Base-by-base conservation (phyloP, 352 stramenopile genomes). In the Phytophthora litchii region DNA sequence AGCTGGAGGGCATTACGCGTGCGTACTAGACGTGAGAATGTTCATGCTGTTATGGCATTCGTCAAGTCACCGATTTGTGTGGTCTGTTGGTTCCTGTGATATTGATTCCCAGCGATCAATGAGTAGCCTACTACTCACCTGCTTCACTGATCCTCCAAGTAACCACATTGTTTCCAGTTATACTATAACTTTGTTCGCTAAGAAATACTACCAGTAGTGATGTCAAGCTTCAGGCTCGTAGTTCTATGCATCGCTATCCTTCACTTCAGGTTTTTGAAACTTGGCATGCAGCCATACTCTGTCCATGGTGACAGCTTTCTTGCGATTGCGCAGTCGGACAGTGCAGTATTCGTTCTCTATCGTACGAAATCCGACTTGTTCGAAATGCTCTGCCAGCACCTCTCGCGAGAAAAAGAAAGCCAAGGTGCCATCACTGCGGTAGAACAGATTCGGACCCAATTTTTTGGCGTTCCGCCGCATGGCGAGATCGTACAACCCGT, bases 401-500 rank as follows among this genome's bases (percentile, higher is more conserved):
- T 91, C 78, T 7, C 65, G 70, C 34, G 80, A 94, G 67, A 94
- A 94, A 44, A 91, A 92, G 61, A 71, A 90, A 6, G 82, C 84
- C 29, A 94, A 74, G 25, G 81, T 93, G 45, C 80, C 80, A 63
- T 94, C 84, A 42, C 77, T 88, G 42, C 84, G 84, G 55, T 88
- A 91, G 54, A 81, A 93, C 14, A 94, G 70, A 57, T 64, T 78
- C 11, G 60, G 60, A 0, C 49, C 62, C 16, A 92, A 46, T 35
- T 76, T 78, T 65, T 94, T 91, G 49, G 78, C 72, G 47, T 85
- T 94, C 43, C 85, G 83, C 13, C 85, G 70, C 86, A 96, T 95
- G 21, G 88, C 86, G 10, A 96, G 70, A 51, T 96, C 88, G 64
- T 92, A 96, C 14, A 94, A 71, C 10, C 83, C 88, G 37, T 95